A percentile compares a stretch with the other conserved stretches of the same genome.
Evolutionary conservation across 2,329 filamentous ascomycete species (phyloP).

Genomic region (Akanthomyces uredinophilus): DNA sequence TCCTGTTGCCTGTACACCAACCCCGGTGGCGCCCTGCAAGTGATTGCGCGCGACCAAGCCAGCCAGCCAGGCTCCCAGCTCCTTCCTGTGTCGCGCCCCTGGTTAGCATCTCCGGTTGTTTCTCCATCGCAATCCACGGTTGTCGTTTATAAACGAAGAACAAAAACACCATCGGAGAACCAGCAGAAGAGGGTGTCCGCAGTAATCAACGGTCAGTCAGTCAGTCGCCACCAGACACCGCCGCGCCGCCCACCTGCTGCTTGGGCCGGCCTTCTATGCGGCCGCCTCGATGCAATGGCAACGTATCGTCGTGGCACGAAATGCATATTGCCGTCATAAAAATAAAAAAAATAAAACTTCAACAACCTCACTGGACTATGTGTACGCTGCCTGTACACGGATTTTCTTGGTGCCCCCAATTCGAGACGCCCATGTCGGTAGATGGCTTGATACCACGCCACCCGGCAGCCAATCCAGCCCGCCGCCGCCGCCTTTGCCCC

Average conservation of each 20-base stretch:
- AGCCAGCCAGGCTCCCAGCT: neutral
- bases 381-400: neutral
- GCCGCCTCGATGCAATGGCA: conserved; percentile 10
- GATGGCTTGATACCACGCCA: conserved; percentile 11
- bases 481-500: neutral
- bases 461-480: conserved; percentile 5
- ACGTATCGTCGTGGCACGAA: conserved; percentile 10
- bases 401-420: neutral
- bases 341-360: too few relatives aligned
- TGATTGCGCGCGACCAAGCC: neutral
- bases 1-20: neutral
- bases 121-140: conserved; percentile 7
- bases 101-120: neutral
- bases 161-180: neutral
- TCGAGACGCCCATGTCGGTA: conserved; percentile 6
- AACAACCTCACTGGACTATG: neutral
- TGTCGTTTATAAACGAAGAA: neutral
- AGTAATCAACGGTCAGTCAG: neutral
- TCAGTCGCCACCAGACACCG: neutral
- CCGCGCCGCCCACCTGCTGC: neutral
- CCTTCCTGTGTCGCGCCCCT: neutral
- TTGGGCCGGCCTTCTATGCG: neutral
- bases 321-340: conserved; percentile 10
- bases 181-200: neutral
- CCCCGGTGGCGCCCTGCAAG: conserved; percentile 4